Base-by-base conservation (phyloP, 805 yeast species). In the Komagataella populi region DNA sequence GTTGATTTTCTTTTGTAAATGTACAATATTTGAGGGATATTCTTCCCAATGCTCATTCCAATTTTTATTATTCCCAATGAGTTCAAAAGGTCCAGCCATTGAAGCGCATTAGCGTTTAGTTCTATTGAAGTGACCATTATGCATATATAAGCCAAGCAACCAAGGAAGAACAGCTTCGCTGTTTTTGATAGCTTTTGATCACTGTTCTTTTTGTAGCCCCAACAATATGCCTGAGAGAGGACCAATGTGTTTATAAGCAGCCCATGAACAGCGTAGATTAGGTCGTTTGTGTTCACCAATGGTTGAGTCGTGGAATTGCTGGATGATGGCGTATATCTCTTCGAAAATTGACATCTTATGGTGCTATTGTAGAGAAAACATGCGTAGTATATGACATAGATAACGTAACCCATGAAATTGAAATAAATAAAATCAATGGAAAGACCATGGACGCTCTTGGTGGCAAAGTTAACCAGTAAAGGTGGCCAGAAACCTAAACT, bases 1-100 rank as follows among this genome's bases (percentile, higher is more conserved):
- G 70, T 67, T 1, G 70, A 65, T 49, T 66, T 61, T 46, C 70
- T 56, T 30, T 58, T 55, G 50, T 61, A 63, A 48, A 65, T 67
- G 55, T 67, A 66, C 6, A 60, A 23, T 12, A 63, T 55, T 49
- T 67, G 70, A 1, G 69, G 70, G n/a, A 64, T 59, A 52, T 66
- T 66, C 51, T 67, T 67, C 52, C 66, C 63, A 4, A 66, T 60
- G 44, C 66, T 60, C 69, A 66, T 64, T 10, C 53, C 20, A 20
- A 66, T 62, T 47, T 67, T 67, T 50, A 66, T 55, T 17, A 65
- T 51, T 3, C 70, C 70, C 16, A 67, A 51, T 1, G 65, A 59
- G 6, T 66, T 65, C 24, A 65, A 57, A 22, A 67, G 52, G 44
- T 63, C 65, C 24, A 66, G 53, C 68, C 68, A 66, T 49, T 64